phyloP scores from a whole-genome alignment of 148 eudicot species.

The Chenopodium formosanum region DNA sequence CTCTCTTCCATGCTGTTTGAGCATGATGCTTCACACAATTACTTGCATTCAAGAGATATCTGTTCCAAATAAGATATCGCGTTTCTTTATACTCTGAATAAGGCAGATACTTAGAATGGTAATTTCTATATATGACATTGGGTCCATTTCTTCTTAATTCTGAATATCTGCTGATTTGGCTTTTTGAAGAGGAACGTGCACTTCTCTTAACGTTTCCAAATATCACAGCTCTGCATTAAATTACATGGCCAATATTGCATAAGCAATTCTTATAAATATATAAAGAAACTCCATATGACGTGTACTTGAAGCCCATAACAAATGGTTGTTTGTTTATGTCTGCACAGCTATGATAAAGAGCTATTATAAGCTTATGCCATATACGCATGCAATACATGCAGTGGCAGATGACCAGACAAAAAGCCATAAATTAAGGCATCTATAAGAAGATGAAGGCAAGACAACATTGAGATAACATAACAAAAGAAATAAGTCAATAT shows the following conservation, averaged over 20 bases:
- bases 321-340: background rate
- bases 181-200: conserved; percentile 17
- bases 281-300: background rate
- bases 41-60: conserved; percentile 17
- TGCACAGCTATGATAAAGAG: background rate
- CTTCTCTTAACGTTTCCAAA: conserved; percentile 20
- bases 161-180: conserved; percentile 16
- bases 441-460: background rate
- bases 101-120: conserved; percentile 13
- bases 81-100: conserved; percentile 21
- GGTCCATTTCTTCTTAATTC: conserved; percentile 20
- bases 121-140: conserved; percentile 7
- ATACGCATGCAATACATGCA: background rate
- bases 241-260: background rate
- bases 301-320: background rate
- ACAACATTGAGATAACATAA: background rate
- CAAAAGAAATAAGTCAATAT: background rate
- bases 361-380: background rate
- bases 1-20: conserved; percentile 32
- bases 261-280: background rate
- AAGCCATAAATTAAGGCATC: background rate
- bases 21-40: conserved; percentile 33
- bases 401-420: background rate
- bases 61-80: conserved; percentile 15
- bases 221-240: conserved; percentile 22